Evolutionary conservation across 352 stramenopile species (phyloP).

Genomic region (Phytophthora syringae): DNA sequence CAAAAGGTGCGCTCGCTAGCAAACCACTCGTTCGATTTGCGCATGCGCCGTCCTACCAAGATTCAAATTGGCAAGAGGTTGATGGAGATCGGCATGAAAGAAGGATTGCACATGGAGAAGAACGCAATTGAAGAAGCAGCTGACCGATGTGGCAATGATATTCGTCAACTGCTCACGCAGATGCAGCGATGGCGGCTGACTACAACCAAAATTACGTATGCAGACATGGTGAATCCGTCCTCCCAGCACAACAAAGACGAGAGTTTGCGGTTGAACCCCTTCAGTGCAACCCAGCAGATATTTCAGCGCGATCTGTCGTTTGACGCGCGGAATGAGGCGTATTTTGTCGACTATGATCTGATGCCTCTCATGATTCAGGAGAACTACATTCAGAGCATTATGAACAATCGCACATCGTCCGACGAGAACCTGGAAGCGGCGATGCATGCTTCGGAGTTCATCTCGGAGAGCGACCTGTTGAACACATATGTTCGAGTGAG

Average conservation of each 20-base stretch:
- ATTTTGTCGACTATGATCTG: constrained; percentile 99
- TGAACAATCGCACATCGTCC: constrained; percentile 68
- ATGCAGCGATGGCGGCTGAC: constrained; percentile 97
- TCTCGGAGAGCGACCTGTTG: constrained; percentile 86
- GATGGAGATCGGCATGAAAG: constrained; percentile 89
- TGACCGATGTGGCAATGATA: constrained; percentile 97
- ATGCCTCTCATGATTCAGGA: constrained; percentile 97
- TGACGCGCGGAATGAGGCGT: constrained; percentile 94
- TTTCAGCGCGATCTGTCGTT: constrained; percentile 87
- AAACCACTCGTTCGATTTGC: constrained; percentile 98
- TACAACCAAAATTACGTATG: constrained; percentile 84
- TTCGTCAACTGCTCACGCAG: constrained; percentile 96
- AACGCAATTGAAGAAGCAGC: constrained; percentile 97
- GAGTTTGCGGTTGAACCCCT: constrained; percentile 94
- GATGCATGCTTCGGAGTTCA: constrained; percentile 92
- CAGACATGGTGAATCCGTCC: constrained; percentile 80
- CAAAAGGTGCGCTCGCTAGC: constrained; percentile 95
- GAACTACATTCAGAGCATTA: constrained; percentile 88
- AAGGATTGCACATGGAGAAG: constrained; percentile 94
- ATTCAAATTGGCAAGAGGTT: constrained; percentile 92
- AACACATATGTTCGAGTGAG: constrained; percentile 81
- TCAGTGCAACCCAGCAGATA: constrained; percentile 95
- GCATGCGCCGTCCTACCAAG: constrained; percentile 95
- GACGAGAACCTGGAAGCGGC: constrained; percentile 85
- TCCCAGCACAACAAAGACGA: constrained; percentile 92